These are phyloP conservation scores for Lactifluus echinatus DNA, from an alignment of 768 basidiomycete species.

Conservation along the genomic window DNA sequence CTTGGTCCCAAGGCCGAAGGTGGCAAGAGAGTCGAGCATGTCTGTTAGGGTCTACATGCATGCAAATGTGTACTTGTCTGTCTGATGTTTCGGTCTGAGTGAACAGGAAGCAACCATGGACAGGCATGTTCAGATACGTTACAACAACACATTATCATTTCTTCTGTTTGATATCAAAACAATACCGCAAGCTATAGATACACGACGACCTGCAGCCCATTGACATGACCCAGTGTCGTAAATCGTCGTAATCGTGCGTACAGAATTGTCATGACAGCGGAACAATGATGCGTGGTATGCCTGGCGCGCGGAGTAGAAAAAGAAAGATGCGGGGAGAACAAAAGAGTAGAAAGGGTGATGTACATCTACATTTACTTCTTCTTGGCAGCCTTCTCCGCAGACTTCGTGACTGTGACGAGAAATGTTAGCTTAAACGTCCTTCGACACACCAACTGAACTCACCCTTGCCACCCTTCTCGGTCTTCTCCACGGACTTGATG, in stretches of 20 bases:
- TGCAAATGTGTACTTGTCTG: slow-evolving; percentile 25
- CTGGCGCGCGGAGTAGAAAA: slow-evolving; percentile 29
- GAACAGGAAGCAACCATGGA: background rate
- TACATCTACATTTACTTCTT: slow-evolving; percentile 86
- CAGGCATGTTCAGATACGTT: slow-evolving; percentile 22
- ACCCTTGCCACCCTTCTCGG: slow-evolving; percentile 88
- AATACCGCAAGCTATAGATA: slow-evolving; percentile 23
- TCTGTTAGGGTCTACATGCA: slow-evolving; percentile 41
- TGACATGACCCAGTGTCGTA: slow-evolving; percentile 24
- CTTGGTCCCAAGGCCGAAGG: slow-evolving; percentile 55
- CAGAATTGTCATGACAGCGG: slow-evolving; percentile 26
- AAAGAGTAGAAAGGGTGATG: slow-evolving; percentile 35
- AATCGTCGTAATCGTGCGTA: slow-evolving; percentile 28
- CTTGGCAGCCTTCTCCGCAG: slow-evolving; percentile 93
- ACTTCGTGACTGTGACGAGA: slow-evolving; percentile 65
- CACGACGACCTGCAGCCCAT: slow-evolving; percentile 24
- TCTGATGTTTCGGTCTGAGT: background rate
- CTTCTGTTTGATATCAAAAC: slow-evolving; percentile 24
- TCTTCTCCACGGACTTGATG: slow-evolving; percentile 97
- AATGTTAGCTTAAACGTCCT: slow-evolving; percentile 11
- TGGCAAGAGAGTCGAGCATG: slow-evolving; percentile 56
- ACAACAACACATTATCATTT: slow-evolving; percentile 27
- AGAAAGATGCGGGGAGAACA: slow-evolving; percentile 32
- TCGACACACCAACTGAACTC: slow-evolving; percentile 22
- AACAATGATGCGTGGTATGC: slow-evolving; percentile 27